Evolutionary conservation across 345 rosid genomes (phyloP).

Genomic region (Cardamine chenopodiifolia): DNA sequence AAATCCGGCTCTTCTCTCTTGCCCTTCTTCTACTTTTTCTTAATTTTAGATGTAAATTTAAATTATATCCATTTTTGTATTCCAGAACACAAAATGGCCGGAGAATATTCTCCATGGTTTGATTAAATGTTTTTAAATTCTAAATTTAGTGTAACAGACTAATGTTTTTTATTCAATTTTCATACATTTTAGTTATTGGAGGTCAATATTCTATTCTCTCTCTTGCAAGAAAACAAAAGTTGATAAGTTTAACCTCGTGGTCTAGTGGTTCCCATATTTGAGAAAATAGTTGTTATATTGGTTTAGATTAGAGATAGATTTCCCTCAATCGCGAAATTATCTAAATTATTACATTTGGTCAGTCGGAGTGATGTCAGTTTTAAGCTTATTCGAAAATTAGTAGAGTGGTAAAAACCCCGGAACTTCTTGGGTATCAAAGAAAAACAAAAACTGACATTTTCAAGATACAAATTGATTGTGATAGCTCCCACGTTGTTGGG

Average conservation of each 20-base stretch:
- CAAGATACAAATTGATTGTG: constrained; percentile 25
- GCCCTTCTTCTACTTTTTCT: neutral
- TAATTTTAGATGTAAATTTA: constrained; percentile 23
- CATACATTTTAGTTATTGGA: neutral
- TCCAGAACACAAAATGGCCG: constrained; percentile 22
- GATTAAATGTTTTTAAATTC: neutral
- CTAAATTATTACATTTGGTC: no score
- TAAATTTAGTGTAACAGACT: constrained; percentile 28
- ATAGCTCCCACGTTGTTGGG: constrained; percentile 39
- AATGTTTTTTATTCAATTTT: neutral
- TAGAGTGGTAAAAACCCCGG: no score
- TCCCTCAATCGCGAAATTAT: no score
- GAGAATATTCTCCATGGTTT: constrained; percentile 29
- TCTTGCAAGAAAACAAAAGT: neutral
- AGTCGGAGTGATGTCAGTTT: no score
- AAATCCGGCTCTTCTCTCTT: constrained; percentile 25
- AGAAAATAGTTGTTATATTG: no score
- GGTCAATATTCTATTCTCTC: neutral
- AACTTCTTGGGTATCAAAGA: no score
- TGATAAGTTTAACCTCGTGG: neutral
- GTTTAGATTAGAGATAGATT: no score
- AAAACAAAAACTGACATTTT: neutral
- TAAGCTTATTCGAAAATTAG: no score
- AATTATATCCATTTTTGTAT: neutral
- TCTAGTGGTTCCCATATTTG: no score